Evolutionary conservation across 495 filamentous ascomycete species (phyloP).

Genomic region (Aspergillus cristatus): DNA sequence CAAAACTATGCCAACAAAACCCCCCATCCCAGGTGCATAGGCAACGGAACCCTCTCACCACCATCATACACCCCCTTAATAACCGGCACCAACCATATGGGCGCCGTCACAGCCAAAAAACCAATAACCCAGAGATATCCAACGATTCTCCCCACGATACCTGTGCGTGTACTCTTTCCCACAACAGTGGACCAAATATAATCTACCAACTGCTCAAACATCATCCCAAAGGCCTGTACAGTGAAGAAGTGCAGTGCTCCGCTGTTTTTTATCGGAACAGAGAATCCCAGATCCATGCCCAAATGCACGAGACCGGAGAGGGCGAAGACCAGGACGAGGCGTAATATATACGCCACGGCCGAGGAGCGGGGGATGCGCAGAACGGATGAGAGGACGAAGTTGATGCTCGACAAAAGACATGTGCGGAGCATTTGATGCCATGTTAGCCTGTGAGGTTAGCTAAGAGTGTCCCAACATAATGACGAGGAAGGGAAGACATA

Average conservation of each 20-base stretch:
- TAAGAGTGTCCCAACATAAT: background rate
- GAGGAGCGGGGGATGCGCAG: conserved; percentile 5
- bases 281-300: conserved; percentile 12
- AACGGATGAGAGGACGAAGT: conserved; percentile 5
- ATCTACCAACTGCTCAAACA: conserved; percentile 3
- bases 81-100: conserved; percentile 16
- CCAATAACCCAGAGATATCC: conserved; percentile 13
- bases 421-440: conserved; percentile 18
- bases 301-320: conserved; percentile 13
- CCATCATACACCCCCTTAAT: conserved; percentile 5
- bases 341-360: background rate
- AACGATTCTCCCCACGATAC: background rate
- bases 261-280: conserved; percentile 3
- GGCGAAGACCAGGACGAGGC: conserved; percentile 8
- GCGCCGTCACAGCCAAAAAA: conserved; percentile 12
- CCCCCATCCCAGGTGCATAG: conserved; percentile 3
- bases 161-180: background rate
- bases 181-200: background rate
- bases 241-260: conserved; percentile 11
- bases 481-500: conserved; percentile 1
- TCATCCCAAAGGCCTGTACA: conserved; percentile 11
- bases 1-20: no score
- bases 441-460: conserved; percentile 2
- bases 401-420: conserved; percentile 5
- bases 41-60: conserved; percentile 8